Percentiles rank a stretch among this genome's conserved stretches.
Conservation (phyloP, 2,329 filamentous ascomycete genomes). For the Cordyceps cicadae region DNA sequence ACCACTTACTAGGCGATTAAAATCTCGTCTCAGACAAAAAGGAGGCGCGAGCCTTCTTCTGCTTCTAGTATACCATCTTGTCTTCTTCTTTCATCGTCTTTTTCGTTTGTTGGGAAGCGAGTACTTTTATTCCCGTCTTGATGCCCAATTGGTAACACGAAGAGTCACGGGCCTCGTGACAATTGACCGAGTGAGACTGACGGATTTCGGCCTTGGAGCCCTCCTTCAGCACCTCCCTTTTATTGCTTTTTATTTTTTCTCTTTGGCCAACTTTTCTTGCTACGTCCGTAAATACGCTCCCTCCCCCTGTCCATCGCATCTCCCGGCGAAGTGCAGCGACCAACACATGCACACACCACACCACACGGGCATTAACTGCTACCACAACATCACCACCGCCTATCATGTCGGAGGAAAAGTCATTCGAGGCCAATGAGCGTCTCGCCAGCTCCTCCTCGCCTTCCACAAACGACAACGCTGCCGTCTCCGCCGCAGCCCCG, state of each 20-base stretch:
- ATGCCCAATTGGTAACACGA: neutral
- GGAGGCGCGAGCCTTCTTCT: neutral
- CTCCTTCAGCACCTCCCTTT: neutral
- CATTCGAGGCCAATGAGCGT: slow-evolving; percentile 15
- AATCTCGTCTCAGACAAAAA: slow-evolving; percentile 1
- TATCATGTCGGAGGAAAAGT: slow-evolving; percentile 16
- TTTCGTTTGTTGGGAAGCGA: neutral
- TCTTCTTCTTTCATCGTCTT: neutral
- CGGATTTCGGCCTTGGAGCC: neutral
- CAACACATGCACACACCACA: neutral
- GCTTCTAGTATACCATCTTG: neutral
- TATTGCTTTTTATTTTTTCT: neutral
- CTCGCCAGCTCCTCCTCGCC: slow-evolving; percentile 15
- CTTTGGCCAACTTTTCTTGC: neutral
- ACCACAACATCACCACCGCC: slow-evolving; percentile 13
- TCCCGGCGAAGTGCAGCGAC: neutral
- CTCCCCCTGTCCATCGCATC: neutral
- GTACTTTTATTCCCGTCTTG: neutral
- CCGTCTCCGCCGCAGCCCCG: slow-evolving; percentile 24
- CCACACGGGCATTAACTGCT: slow-evolving; percentile 12
- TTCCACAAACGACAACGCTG: slow-evolving; percentile 4
- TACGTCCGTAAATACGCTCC: neutral
- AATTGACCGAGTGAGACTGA: neutral
- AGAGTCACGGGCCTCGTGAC: neutral
- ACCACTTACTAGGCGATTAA: neutral